Conservation (phyloP, 371 early-diverging fungal genomes). For the Amoeboaphelidium protococcarum region DNA sequence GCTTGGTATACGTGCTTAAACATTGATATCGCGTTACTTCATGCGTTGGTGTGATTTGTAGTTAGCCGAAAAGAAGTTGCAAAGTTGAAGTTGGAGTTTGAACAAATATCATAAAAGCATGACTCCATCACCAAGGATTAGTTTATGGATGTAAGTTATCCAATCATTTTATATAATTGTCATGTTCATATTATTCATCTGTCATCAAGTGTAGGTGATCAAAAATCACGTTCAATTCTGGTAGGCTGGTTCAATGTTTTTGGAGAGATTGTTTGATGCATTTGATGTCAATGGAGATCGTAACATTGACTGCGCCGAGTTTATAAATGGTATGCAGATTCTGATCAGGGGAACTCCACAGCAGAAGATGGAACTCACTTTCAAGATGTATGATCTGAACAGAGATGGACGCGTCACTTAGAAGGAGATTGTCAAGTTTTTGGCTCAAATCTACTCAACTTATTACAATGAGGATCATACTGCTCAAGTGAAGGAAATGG, state of each 20-base stretch:
- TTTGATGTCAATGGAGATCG: conserved; percentile 42
- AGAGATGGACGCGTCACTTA: conserved; percentile 45
- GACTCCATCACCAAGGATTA: conserved; percentile 34
- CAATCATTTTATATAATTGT: background rate
- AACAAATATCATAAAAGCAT: conserved; percentile 20
- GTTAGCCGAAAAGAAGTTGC: conserved; percentile 37
- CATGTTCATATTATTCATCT: background rate
- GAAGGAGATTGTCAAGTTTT: conserved; percentile 37
- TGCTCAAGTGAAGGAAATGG: conserved; percentile 28
- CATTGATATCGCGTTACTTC: conserved; percentile 14
- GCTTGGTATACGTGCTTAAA: too few relatives aligned
- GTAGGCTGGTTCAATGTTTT: conserved; percentile 33
- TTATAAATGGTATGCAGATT: conserved; percentile 40
- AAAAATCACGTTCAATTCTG: conserved; percentile 17
- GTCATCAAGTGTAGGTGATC: background rate
- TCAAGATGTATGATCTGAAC: conserved; percentile 51
- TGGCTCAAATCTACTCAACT: conserved; percentile 35
- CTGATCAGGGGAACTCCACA: conserved; percentile 53
- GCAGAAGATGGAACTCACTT: conserved; percentile 47
- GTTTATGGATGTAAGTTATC: conserved; percentile 30
- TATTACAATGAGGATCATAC: conserved; percentile 36
- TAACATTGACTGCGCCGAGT: conserved; percentile 41
- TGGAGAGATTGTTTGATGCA: conserved; percentile 47
- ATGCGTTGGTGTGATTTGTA: conserved; percentile 19
- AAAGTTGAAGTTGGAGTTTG: conserved; percentile 30